Evolutionary conservation across 2,329 filamentous ascomycete species (phyloP).

Genomic region (Phialophora chinensis): DNA sequence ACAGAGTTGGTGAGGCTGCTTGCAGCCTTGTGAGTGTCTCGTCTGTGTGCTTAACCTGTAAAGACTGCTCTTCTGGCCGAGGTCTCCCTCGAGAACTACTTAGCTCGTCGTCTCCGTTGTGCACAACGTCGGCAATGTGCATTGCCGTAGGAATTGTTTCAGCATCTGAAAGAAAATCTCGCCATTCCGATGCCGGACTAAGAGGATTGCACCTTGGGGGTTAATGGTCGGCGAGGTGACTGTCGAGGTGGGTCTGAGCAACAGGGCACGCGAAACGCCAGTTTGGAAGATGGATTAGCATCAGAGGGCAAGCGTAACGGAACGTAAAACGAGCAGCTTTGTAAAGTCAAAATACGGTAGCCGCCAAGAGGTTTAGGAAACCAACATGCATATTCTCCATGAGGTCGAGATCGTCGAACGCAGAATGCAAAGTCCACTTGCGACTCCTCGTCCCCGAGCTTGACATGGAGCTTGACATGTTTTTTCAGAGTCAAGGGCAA

Average conservation of each 20-base stretch:
- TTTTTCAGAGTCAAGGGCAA: too few species aligned
- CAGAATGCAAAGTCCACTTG: too few species aligned
- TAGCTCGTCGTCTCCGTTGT: background rate
- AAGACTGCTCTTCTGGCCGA: background rate
- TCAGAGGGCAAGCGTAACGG: conserved; percentile 5
- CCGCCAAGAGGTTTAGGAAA: conserved; percentile 5
- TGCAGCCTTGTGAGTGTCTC: background rate
- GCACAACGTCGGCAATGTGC: background rate
- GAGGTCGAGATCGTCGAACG: too few species aligned
- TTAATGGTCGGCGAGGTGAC: background rate
- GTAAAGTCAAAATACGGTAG: conserved; percentile 16
- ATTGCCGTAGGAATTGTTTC: background rate
- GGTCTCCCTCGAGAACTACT: background rate
- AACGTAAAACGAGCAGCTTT: conserved; percentile 10
- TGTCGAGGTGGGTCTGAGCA: background rate
- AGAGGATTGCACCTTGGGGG: background rate
- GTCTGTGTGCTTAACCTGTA: background rate
- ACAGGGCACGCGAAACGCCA: background rate
- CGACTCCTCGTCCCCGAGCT: too few species aligned
- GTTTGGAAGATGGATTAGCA: background rate
- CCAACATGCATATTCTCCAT: too few species aligned
- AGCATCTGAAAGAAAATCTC: background rate
- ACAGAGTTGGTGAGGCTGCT: background rate
- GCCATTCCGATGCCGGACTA: background rate
- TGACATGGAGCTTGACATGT: too few species aligned